These are phyloP conservation scores for Cadophora luteo-olivacea DNA, from an alignment of 2,329 filamentous ascomycete genomes.

Conservation along the genomic window DNA sequence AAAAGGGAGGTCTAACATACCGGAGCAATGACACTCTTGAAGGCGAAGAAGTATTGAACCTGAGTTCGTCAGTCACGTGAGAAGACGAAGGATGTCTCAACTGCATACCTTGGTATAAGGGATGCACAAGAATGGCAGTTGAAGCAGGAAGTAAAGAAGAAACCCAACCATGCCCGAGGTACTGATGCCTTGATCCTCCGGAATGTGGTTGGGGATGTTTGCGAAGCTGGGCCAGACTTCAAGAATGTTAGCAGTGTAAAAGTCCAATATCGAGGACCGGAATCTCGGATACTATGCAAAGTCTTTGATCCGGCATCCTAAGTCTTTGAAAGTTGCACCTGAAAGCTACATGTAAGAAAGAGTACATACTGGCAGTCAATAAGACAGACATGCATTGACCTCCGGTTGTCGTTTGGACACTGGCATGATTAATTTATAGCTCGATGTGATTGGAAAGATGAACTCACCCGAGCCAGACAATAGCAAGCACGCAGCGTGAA, in stretches of 20 bases:
- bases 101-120: slow-evolving; percentile 48
- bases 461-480: slow-evolving; percentile 59
- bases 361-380: slow-evolving; percentile 45
- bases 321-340: no score
- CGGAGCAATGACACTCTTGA: slow-evolving; percentile 49
- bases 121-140: slow-evolving; percentile 55
- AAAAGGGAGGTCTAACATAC: neutral
- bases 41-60: slow-evolving; percentile 57
- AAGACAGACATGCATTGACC: slow-evolving; percentile 56
- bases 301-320: no score
- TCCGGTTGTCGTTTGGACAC: slow-evolving; percentile 70
- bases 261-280: no score
- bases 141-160: slow-evolving; percentile 38
- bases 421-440: slow-evolving; percentile 27
- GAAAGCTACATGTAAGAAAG: no score
- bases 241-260: no score
- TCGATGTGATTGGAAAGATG: slow-evolving; percentile 5
- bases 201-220: slow-evolving; percentile 58
- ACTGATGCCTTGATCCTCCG: slow-evolving; percentile 56
- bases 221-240: slow-evolving; percentile 60
- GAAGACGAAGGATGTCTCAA: neutral
- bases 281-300: no score
- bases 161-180: slow-evolving; percentile 55
- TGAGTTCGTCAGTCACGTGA: slow-evolving; percentile 28
- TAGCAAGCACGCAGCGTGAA: slow-evolving; percentile 52